Evolutionary conservation across 305 asterid species (phyloP), one percentile per base, ranked within the genome.

Genomic region (Galium porrigens): DNA sequence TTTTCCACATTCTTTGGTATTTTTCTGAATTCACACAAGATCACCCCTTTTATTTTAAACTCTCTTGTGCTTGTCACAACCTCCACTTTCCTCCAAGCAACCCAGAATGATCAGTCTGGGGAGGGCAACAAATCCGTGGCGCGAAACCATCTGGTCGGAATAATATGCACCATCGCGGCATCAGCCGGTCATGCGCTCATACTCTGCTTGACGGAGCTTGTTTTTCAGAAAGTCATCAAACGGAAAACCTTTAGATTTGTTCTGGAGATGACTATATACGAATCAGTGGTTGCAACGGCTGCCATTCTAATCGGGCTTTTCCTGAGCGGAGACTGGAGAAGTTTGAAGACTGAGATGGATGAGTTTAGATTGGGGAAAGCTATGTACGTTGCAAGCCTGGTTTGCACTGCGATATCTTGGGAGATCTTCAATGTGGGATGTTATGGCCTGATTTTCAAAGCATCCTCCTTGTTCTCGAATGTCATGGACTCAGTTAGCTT

Each of bases 1-100:
- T 89, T 89, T 81, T 82, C 77, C 20, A 84, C 95, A 0, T 9
- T 85, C 3, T 86, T 86, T 65, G 84, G 95, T 1, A 73, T 66
- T 32, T 67, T 83, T 72, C 79, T 89, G 69, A 89, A 89, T 55
- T 49, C 61, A 3, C 86, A 85, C 17, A 85, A 85, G 49, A 70
- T 89, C 69, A 86, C 90, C n/a, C 83, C 89, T 4, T 81, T 58
- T 68, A 85, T 86, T 22, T 20, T 82, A 1, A 89, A 89, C 20
- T 85, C 86, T 0, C 29, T 59, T 3, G 64, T 59, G 64, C 37
- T 59, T 44, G 64, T 59, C 5, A 59, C 64, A 0, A 14, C 32
- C 46, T 59, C 64, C 30, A 59, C 49, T 3, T 48, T 59, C 0
- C 64, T 59, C 1, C 49, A 33, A 1, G 64, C 49, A 8, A 29